A percentile compares a stretch with the other conserved stretches of the same genome.
phyloP scores from a whole-genome alignment of 305 asterid genomes.

The Salvia sclarea region DNA sequence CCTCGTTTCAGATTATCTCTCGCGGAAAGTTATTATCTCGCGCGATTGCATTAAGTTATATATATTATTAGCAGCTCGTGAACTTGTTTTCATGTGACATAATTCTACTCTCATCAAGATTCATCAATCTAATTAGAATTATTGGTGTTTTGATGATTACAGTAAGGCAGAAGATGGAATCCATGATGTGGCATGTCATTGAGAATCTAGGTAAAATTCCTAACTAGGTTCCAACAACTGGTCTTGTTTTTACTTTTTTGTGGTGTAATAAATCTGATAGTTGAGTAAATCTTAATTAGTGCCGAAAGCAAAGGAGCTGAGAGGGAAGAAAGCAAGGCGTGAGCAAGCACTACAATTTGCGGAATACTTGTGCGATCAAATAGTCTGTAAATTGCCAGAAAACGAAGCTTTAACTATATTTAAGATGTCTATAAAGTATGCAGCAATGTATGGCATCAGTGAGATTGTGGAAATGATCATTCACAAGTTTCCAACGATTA shows the following conservation, averaged over 20 bases:
- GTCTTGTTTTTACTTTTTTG: too few species aligned
- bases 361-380: background rate
- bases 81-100: too few species aligned
- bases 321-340: constrained; percentile 10
- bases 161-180: background rate
- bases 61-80: too few species aligned
- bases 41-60: too few species aligned
- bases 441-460: background rate
- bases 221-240: too few species aligned
- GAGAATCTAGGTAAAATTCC: background rate
- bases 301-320: background rate
- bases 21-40: background rate
- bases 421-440: too few species aligned
- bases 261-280: too few species aligned
- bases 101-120: too few species aligned
- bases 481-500: background rate
- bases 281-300: too few species aligned
- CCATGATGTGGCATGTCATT: background rate
- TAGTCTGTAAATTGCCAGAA: background rate
- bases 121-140: too few species aligned
- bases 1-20: background rate
- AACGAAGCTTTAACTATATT: background rate
- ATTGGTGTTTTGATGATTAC: background rate
- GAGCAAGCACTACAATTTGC: constrained; percentile 1
- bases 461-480: constrained; percentile 21